Base-by-base conservation (phyloP, 306 rosid species). In the Cicer arietinum region DNA sequence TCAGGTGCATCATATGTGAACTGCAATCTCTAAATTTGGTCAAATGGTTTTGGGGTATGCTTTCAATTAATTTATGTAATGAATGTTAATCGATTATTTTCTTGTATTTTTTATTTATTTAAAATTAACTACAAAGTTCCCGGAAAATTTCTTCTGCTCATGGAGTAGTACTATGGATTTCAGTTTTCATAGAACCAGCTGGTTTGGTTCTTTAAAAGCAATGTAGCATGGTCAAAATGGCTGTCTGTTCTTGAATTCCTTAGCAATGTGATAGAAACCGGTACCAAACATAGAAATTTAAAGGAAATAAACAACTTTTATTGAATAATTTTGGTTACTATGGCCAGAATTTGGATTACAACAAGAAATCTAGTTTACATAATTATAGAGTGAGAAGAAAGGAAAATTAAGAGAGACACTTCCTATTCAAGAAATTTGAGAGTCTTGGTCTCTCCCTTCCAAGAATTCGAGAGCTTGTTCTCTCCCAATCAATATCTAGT, bases 1-100 rank as follows among this genome's bases (percentile, higher is more conserved):
- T 48, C 54, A 76, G 70, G 76, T 71, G 77, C 70, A 71, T 51
- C 50, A 9, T 6, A 20, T 69, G 39, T 79, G 59, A 68, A 48
- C 43, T 35, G 1, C 45, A 54, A 67, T 67, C 68, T 35, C 40
- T 57, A 44, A 50, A 40, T 58, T 67, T n/a, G 54, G 22, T 68
- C 60, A 68, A 59, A 60, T 67, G 76, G 30, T 65, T 22, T 57
- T 25, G 18, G 41, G 8, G 43, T 50, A 46, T 37, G 14, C 71
- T 44, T 52, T 16, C 60, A 54, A 57, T 44, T 44, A 13, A 75
- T 48, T 61, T 14, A 69, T 45, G 56, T 50, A 2, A 41, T 73
- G 59, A 47, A 42, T 67, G 71, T 20, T 62, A 59, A 12, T 22
- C 6, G 8, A 58, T 52, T 41, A 45, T 46, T 18, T 73, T 0